Evolutionary conservation across 257 asterid species (phyloP), one percentile per base, ranked within the genome.

Genomic region (Striga asiatica): DNA sequence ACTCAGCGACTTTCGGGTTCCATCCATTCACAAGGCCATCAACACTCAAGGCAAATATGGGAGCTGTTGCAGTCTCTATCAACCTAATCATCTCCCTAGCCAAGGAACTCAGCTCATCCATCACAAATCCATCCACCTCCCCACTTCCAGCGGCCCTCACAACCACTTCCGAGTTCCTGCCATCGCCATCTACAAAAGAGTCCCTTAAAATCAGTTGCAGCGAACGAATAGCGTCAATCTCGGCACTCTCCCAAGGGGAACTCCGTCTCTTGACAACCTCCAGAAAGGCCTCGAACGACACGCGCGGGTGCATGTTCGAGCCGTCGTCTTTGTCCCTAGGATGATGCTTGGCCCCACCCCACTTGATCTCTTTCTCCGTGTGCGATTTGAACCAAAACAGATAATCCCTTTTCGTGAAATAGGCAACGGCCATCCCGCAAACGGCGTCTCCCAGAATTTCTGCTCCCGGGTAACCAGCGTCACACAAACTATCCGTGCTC

Each of bases 341-440:
- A 32, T 74, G 78, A 35, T 82, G 87, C 67, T 82, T 82, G 3
- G 84, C 86, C 37, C 92, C 84, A 49, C 84, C 84, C 86, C 86
- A 82, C 50, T 74, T 72, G 45, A 79, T 46, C 56, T 76, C 87
- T 0, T 70, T 74, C 24, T 84, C 92, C 6, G 87, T 72, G 62
- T 82, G 87, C 11, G 84, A 74, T 50, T 87, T 67, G 66, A 74
- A 82, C 92, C 92, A 82, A 60, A 82, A 76, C 20, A 82, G 72
- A 86, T 77, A 79, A 65, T 79, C 92, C 35, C 64, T 72, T 12
- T 73, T 77, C 7, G 82, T 74, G 61, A 82, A 71, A 61, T 67
- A 76, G 13, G 79, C 92, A 31, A 85, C 86, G 18, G 92, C 92
- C 87, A 82, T 70, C 54, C 92, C 92, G 48, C 84, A 82, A 28